phyloP scores from a whole-genome alignment of 2,329 filamentous ascomycete genomes.

The Botryosphaeria agaves region DNA sequence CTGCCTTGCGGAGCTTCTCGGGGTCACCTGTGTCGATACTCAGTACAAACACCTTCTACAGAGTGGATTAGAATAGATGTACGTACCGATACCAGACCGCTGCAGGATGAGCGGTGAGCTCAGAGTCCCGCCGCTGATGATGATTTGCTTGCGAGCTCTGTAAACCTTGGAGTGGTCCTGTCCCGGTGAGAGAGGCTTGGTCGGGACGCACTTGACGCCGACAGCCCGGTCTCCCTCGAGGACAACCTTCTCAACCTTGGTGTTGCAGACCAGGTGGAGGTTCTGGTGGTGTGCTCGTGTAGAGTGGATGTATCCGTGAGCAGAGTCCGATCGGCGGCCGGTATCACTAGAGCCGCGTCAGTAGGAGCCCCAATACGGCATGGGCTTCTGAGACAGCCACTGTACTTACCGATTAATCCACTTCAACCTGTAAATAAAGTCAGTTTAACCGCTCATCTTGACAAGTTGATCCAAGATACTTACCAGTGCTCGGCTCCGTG shows the following conservation, averaged over 20 bases:
- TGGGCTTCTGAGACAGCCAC: not conserved
- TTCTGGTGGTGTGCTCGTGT: constrained; percentile 55
- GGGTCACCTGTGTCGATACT: constrained; percentile 47
- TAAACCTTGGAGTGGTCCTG: constrained; percentile 38
- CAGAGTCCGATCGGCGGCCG: constrained; percentile 58
- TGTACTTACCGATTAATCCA: constrained; percentile 50
- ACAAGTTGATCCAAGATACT: too few species aligned
- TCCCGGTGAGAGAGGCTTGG: constrained; percentile 46
- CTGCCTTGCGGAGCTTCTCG: constrained; percentile 49
- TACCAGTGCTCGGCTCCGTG: constrained; percentile 66
- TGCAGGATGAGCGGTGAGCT: constrained; percentile 61
- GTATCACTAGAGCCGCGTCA: constrained; percentile 21
- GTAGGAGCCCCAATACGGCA: not conserved
- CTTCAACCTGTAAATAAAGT: too few species aligned
- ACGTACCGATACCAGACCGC: constrained; percentile 46
- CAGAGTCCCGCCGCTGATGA: constrained; percentile 55
- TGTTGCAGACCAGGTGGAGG: constrained; percentile 56
- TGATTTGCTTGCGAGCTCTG: constrained; percentile 55
- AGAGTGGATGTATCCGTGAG: constrained; percentile 62
- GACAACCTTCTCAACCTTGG: constrained; percentile 61
- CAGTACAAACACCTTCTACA: not conserved
- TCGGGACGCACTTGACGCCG: constrained; percentile 51
- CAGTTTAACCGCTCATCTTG: too few species aligned
- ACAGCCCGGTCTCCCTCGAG: constrained; percentile 56
- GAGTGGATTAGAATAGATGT: not conserved